phyloP scores from a whole-genome alignment of 768 basidiomycete genomes.

The Nidularia pulvinata region DNA sequence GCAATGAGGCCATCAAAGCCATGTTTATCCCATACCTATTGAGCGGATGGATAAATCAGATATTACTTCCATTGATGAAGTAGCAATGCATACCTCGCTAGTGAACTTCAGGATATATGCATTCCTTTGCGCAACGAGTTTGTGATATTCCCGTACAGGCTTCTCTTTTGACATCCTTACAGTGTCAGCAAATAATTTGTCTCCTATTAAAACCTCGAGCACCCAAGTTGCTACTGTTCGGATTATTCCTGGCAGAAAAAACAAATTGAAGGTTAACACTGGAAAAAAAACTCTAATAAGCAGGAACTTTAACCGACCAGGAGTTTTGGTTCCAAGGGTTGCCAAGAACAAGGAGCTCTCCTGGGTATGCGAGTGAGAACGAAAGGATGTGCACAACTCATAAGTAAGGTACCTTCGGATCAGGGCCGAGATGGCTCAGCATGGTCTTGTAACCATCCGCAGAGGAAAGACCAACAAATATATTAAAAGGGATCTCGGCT shows the following conservation, averaged over 20 bases:
- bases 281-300: too few species aligned
- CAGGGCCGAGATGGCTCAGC: slow-evolving; percentile 64
- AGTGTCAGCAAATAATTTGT: slow-evolving; percentile 41
- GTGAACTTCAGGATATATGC: slow-evolving; percentile 21
- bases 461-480: slow-evolving; percentile 65
- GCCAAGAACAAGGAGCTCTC: slow-evolving; percentile 50
- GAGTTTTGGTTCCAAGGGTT: slow-evolving; percentile 46
- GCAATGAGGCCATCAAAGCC: slow-evolving; percentile 74
- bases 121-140: slow-evolving; percentile 40
- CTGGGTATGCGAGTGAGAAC: slow-evolving; percentile 18
- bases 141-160: slow-evolving; percentile 47
- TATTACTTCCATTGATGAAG: too few species aligned
- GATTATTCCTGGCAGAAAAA: slow-evolving; percentile 29
- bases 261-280: neutral
- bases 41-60: neutral
- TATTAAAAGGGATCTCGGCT: slow-evolving; percentile 50
- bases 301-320: slow-evolving; percentile 26
- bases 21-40: slow-evolving; percentile 72
- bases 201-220: slow-evolving; percentile 36
- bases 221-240: slow-evolving; percentile 43
- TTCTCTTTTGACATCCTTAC: slow-evolving; percentile 39
- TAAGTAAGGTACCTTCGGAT: slow-evolving; percentile 48
- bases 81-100: too few species aligned
- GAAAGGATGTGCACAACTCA: neutral
- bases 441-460: slow-evolving; percentile 77